These are phyloP conservation scores for Sporothrix mexicana DNA, from an alignment of 2,329 filamentous ascomycete species.

Conservation along the genomic window DNA sequence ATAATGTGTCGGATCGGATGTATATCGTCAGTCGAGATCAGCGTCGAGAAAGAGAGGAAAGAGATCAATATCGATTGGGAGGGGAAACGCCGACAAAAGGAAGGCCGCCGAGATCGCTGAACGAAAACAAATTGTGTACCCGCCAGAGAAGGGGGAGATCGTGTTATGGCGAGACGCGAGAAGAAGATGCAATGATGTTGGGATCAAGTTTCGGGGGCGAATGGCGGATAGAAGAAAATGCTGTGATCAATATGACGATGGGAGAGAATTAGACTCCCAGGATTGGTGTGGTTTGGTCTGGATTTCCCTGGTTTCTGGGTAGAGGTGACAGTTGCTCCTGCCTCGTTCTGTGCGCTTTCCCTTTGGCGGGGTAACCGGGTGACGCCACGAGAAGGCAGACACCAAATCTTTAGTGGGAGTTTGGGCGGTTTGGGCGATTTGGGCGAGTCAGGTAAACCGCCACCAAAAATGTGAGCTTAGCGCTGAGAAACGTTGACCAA, in stretches of 20 bases:
- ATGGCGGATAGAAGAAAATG: background rate
- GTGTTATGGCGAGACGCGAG: background rate
- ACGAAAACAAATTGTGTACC: background rate
- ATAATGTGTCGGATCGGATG: background rate
- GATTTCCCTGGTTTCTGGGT: constrained; percentile 2
- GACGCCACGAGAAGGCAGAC: constrained; percentile 28
- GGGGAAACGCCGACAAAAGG: constrained; percentile 11
- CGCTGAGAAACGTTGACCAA: background rate
- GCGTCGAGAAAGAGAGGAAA: background rate
- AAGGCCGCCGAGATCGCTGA: background rate
- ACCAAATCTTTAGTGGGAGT: background rate
- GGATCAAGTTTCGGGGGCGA: background rate
- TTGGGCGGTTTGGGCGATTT: no score
- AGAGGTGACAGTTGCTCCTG: background rate
- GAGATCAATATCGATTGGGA: constrained; percentile 23
- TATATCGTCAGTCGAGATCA: background rate
- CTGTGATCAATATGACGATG: background rate
- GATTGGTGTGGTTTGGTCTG: constrained; percentile 8
- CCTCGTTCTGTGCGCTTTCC: background rate
- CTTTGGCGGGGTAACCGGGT: constrained; percentile 34
- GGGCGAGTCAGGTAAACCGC: background rate
- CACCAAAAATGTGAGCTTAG: constrained; percentile 14
- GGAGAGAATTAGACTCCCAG: no score
- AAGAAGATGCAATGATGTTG: background rate
- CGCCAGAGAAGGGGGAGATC: background rate